Evolutionary conservation across 768 basidiomycete species (phyloP), one percentile per base, ranked within the genome.

Genomic region (Boletus eberwhitei): DNA sequence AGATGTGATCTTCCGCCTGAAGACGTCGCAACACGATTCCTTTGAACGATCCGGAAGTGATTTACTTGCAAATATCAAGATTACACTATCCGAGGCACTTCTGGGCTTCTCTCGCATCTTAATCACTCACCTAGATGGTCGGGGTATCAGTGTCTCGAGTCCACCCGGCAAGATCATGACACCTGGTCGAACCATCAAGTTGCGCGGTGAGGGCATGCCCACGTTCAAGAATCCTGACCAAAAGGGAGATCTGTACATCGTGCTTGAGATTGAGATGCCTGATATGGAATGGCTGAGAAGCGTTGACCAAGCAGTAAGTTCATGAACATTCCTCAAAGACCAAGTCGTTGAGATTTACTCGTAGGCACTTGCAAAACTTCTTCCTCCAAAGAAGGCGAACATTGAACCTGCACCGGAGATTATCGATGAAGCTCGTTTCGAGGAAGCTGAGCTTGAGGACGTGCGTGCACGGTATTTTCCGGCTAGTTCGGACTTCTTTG

Each of bases 21-120:
- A 85, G 59, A 75, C 80, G 5, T 64, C 72, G 34, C 80, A 80
- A 0, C 95, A 99, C 60, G 76, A 83, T 6, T 84, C 87, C 2
- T 95, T 99, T 65, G 87, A 90, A 62, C 85, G 92, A 36, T 85
- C 87, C 12, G 88, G 88, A 49, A 83, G 84, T 55, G 88, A 95
- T 65, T 79, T 99, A 32, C 76, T 90, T 37, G 85, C 90, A 3
- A 84, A 81, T 32, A 83, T 93, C 53, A 85, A 85, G 43, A 87
- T 99, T 53, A 95, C 93, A 1, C 77, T 98, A 29, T 95, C 94
- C 11, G 96, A 99, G 72, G 91, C 94, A 4, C 80, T 98, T 11
- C 80, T 97, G 50, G 96, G 96, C n/a, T 95, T 99, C 74, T 90
- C 87, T 44, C 84, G 96, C 26, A 87, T 98, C 58, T 73, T 97